These are phyloP conservation scores for Cutaneotrichosporon cyanovorans DNA, from an alignment of 1,284 basidiomycete genomes.

Conservation along the genomic window DNA sequence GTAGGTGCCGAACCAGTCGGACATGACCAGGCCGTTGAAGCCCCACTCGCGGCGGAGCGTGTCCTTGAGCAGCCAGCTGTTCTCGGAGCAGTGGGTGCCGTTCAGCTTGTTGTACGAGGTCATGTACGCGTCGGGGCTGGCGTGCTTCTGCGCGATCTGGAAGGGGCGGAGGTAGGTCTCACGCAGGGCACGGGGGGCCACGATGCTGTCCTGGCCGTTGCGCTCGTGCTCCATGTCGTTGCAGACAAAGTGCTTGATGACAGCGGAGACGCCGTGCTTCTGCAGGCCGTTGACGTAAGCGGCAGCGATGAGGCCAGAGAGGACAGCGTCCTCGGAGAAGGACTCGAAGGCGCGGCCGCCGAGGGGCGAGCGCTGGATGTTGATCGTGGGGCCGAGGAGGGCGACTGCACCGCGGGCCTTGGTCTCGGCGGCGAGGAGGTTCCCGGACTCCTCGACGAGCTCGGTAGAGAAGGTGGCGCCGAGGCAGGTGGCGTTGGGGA, in stretches of 20 bases:
- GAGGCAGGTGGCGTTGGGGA: conserved; percentile 57
- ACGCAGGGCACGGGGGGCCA: conserved; percentile 55
- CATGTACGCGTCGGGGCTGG: conserved; percentile 44
- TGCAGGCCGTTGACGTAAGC: conserved; percentile 69
- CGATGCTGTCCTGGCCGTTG: conserved; percentile 24
- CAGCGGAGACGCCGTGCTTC: conserved; percentile 57
- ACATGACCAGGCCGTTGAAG: conserved; percentile 62
- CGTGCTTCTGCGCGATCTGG: conserved; percentile 66
- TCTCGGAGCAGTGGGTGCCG: conserved; percentile 66
- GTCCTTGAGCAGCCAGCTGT: conserved; percentile 49
- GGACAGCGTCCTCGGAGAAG: conserved; percentile 70
- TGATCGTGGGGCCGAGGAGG: conserved; percentile 65
- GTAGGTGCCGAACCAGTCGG: conserved; percentile 55
- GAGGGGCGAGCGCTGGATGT: conserved; percentile 68
- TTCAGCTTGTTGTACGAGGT: conserved; percentile 53
- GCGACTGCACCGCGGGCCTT: conserved; percentile 63
- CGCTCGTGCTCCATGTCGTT: conserved; percentile 44
- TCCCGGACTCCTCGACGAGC: conserved; percentile 57
- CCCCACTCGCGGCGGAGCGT: conserved; percentile 56
- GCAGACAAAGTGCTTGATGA: conserved; percentile 43
- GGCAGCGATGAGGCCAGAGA: conserved; percentile 62
- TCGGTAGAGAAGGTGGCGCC: conserved; percentile 48
- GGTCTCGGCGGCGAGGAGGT: conserved; percentile 58
- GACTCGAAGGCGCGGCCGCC: conserved; percentile 57
- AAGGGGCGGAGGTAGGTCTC: conserved; percentile 73